A percentile compares a stretch with the other conserved stretches of the same genome.
Evolutionary conservation across 805 yeast genomes (phyloP).

Genomic region (Hanseniaspora hatyaiensis): DNA sequence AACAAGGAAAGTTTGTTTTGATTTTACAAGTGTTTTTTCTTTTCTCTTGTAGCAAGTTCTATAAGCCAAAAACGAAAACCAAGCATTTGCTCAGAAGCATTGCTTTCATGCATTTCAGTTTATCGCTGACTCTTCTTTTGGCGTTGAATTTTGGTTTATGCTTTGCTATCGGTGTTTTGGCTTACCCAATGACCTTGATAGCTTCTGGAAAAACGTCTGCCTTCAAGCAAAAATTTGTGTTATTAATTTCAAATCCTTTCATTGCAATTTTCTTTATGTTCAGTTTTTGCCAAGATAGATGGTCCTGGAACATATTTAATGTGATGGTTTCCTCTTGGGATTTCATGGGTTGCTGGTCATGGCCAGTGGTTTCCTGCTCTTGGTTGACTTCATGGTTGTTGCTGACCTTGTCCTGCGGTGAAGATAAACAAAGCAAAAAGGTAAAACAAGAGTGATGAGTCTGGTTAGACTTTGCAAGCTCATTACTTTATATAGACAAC

Average conservation of each 20-base stretch:
- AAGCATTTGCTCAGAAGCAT: constrained; percentile 31
- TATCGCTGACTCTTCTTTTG: constrained; percentile 58
- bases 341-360: constrained; percentile 71
- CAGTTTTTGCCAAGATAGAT: constrained; percentile 27
- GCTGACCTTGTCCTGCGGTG: constrained; percentile 25
- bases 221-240: constrained; percentile 28
- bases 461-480: no score
- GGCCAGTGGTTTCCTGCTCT: constrained; percentile 59
- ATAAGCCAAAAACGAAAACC: constrained; percentile 20
- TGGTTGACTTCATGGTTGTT: constrained; percentile 78
- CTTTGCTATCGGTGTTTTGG: constrained; percentile 52
- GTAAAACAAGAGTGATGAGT: background rate
- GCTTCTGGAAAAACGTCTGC: constrained; percentile 5
- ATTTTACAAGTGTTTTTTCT: constrained; percentile 18
- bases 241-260: constrained; percentile 45
- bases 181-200: constrained; percentile 63
- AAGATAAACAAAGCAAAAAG: background rate
- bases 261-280: constrained; percentile 28
- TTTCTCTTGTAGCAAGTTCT: constrained; percentile 21
- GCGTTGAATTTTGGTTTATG: constrained; percentile 81
- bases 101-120: constrained; percentile 51
- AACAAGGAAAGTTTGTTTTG: constrained; percentile 17
- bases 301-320: constrained; percentile 34
- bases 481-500: no score
- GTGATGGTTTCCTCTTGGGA: constrained; percentile 54